These are phyloP conservation scores for Yamadazyma takamatsuzukensis DNA, from an alignment of 805 yeast species.

Conservation along the genomic window DNA sequence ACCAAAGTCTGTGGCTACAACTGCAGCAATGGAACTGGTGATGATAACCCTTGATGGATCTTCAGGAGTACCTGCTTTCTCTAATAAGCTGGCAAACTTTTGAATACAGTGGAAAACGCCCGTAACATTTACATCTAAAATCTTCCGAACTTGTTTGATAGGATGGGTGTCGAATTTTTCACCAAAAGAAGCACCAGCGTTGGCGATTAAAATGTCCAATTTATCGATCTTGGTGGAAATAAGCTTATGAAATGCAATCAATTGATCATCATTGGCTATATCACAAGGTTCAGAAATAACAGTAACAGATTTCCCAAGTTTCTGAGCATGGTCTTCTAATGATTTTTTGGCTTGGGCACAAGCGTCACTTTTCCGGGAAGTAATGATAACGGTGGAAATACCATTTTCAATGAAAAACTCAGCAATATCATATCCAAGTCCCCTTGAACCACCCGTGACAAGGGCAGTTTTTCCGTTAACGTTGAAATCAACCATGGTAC, in stretches of 20 bases:
- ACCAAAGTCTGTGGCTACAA: constrained; percentile 36
- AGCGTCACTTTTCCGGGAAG: constrained; percentile 55
- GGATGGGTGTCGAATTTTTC: constrained; percentile 53
- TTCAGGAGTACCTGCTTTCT: constrained; percentile 39
- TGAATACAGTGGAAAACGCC: constrained; percentile 62
- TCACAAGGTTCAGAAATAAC: constrained; percentile 50
- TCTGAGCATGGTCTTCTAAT: constrained; percentile 23
- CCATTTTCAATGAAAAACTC: constrained; percentile 55
- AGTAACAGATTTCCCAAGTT: constrained; percentile 16
- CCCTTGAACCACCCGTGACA: constrained; percentile 66
- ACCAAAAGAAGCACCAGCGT: constrained; percentile 77
- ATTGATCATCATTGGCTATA: constrained; percentile 44
- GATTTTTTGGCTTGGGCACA: constrained; percentile 47
- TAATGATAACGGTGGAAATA: constrained; percentile 51
- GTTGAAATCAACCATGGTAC: constrained; percentile 31
- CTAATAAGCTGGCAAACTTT: constrained; percentile 49
- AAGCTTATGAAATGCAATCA: constrained; percentile 34
- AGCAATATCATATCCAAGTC: constrained; percentile 60
- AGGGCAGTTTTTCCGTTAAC: constrained; percentile 57
- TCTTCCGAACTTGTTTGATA: constrained; percentile 52
- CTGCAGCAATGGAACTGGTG: constrained; percentile 59
- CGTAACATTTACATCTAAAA: constrained; percentile 52
- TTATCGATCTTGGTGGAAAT: constrained; percentile 33
- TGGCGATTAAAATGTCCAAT: constrained; percentile 59
- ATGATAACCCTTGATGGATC: constrained; percentile 59